Base-by-base conservation (phyloP, 2,329 filamentous ascomycete species). In the Penicillium hordei region DNA sequence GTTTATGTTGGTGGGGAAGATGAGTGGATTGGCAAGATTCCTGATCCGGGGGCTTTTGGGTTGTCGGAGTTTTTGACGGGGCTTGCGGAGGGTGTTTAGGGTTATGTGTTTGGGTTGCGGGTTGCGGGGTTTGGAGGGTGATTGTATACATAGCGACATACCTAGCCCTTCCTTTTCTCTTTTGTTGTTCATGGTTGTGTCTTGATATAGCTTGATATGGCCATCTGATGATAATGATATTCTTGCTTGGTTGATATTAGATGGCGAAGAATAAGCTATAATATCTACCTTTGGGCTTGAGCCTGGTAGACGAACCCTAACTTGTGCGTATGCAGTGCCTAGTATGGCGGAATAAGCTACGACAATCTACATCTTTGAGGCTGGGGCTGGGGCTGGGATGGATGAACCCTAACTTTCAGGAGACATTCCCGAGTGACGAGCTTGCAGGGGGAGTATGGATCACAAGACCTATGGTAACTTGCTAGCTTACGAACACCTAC, bases 21-120 rank as follows among this genome's bases (percentile, higher is more conserved):
- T 5, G 60, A 83, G 80, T 71, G 89, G 89, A 17, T 93, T 82
- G 78, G 86, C 86, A 77, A 90, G 67, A 83, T 91, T 19, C 88
- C 89, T 19, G 89, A 91, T 76, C 89, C 89, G 3, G 87, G 88
- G 29, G 88, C 88, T 6, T 82, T 85, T 58, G 94, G 94, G n/a
- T 86, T 97, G 64, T 88, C 89, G 34, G 86, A 88, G 72, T 93
- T 99, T 76, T 88, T 97, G 76, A 78, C 83, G 44, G 94, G 93
- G 0, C 71, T 97, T 68, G 88, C 89, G 53, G 83, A 85, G 65
- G 80, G 73, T 34, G 46, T 71, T 70, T 67, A 72, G 73, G 27
- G 13, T 31, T 25, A 15, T 33, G 31, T 15, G 5, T 33, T 31
- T 31, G 29, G 29, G 29, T 5, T 13, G 10, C 10, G 29, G 29